A percentile compares a stretch with the other conserved stretches of the same genome.
These are phyloP conservation scores for Hericium rajendrae DNA, from an alignment of 768 basidiomycete species.

Conservation along the genomic window DNA sequence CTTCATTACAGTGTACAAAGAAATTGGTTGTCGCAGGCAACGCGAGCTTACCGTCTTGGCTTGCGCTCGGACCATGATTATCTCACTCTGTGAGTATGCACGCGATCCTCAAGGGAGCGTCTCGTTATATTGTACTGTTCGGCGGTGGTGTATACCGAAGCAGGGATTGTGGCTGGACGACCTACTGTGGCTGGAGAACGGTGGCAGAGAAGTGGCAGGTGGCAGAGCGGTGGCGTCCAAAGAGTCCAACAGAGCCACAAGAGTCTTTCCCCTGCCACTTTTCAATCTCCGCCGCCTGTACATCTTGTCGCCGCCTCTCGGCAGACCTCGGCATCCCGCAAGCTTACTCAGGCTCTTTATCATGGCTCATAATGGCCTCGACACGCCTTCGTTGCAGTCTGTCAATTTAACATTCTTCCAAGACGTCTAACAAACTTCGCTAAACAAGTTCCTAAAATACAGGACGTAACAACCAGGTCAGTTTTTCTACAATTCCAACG, in stretches of 20 bases:
- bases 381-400: neutral
- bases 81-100: slow-evolving; percentile 1
- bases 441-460: neutral
- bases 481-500: no score
- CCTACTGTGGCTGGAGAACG: slow-evolving; percentile 11
- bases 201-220: slow-evolving; percentile 13
- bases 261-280: neutral
- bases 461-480: no score
- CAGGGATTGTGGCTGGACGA: neutral
- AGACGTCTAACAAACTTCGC: neutral
- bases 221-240: slow-evolving; percentile 14
- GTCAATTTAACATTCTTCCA: neutral
- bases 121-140: slow-evolving; percentile 2
- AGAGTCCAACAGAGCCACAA: neutral
- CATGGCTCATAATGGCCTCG: no score
- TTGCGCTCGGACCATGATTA: slow-evolving; percentile 18
- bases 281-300: neutral
- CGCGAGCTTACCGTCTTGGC: slow-evolving; percentile 23
- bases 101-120: neutral
- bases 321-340: neutral
- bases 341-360: neutral
- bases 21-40: slow-evolving; percentile 22
- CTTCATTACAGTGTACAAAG: slow-evolving; percentile 5
- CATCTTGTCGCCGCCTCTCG: neutral
- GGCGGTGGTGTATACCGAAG: neutral